Percentiles rank a stretch among this genome's conserved stretches.
Evolutionary conservation across 1,139 yeast species (phyloP).

Genomic region (Yamadazyma pseudoaaseri): DNA sequence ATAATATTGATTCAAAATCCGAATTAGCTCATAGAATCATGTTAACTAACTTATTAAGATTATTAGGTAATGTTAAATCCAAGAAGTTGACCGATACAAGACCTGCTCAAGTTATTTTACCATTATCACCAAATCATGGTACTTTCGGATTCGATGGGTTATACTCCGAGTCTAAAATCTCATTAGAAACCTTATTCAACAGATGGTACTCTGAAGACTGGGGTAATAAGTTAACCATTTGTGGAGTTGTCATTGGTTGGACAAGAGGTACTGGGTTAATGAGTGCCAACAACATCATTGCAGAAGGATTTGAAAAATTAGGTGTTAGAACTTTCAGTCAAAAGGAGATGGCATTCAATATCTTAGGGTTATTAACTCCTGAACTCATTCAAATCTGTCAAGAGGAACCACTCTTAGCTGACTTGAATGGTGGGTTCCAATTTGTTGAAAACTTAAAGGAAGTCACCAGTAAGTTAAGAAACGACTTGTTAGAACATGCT

Average conservation of each 20-base stretch:
- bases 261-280: slow-evolving; percentile 99
- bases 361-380: slow-evolving; percentile 90
- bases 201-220: slow-evolving; percentile 99
- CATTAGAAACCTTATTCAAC: slow-evolving; percentile 93
- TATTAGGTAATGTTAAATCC: slow-evolving; percentile 85
- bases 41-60: slow-evolving; percentile 92
- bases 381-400: slow-evolving; percentile 84
- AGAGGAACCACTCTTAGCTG: slow-evolving; percentile 94
- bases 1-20: slow-evolving; percentile 87
- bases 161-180: slow-evolving; percentile 94
- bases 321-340: slow-evolving; percentile 98
- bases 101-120: slow-evolving; percentile 96
- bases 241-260: slow-evolving; percentile 99
- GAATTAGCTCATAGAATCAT: slow-evolving; percentile 98
- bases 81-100: slow-evolving; percentile 89
- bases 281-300: slow-evolving; percentile 95
- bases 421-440: slow-evolving; percentile 97
- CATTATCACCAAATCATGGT: slow-evolving; percentile 98
- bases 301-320: slow-evolving; percentile 92
- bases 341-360: slow-evolving; percentile 98
- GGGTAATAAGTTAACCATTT: slow-evolving; percentile 89
- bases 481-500: slow-evolving; percentile 78
- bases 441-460: slow-evolving; percentile 89
- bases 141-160: slow-evolving; percentile 97
- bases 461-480: slow-evolving; percentile 76